Base-by-base conservation (phyloP, 2,329 filamentous ascomycete genomes). In the Fusarium sp. region DNA sequence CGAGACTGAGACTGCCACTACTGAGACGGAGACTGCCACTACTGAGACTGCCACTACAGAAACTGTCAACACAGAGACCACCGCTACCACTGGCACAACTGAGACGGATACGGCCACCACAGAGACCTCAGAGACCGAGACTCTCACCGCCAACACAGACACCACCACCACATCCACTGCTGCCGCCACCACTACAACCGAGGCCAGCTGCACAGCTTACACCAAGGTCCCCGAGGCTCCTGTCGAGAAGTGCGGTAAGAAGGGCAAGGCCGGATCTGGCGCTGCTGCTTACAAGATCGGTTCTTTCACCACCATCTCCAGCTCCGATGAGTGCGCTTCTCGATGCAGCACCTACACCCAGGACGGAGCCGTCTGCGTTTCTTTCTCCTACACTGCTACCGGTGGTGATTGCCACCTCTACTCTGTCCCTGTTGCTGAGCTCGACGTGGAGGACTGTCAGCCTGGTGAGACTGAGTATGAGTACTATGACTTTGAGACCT, bases 151-250 rank as follows among this genome's bases (percentile, higher is more conserved):
- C 13, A 23, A 14, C 6, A 36, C 49, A n/a, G 37, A 14, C 3
- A 23, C 42, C 6, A 39, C 45, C 8, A 33, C 49, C 13, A n/a
- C n/a, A n/a, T n/a, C n/a, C n/a, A 14, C 23, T 25, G 23, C 23
- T 8, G 23, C 23, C 8, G 23, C 23, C 8, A 25, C 23, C 23
- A 25, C 23, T 25, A 25, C 23, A 6, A 25, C 41, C 4, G 27
- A 27, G 14, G 44, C 19, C 9, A 32, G 25, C 9, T 57, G 49
- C 25, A 42, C 37, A n/a, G 32, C 23, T n/a, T 54, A 53, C 37
- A 54, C 53, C 10, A 15, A 43, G 27, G 10, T 53, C 14, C 29
- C 41, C 7, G 17, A 37, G 15, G 27, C 45, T 10, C 36, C 47
- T 11, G 14, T 14, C 6, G 25, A 29, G 17, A 49, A 35, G 29